These are phyloP conservation scores for Dianthus caryophyllus DNA, from an alignment of 148 eudicot species.

Conservation along the genomic window DNA sequence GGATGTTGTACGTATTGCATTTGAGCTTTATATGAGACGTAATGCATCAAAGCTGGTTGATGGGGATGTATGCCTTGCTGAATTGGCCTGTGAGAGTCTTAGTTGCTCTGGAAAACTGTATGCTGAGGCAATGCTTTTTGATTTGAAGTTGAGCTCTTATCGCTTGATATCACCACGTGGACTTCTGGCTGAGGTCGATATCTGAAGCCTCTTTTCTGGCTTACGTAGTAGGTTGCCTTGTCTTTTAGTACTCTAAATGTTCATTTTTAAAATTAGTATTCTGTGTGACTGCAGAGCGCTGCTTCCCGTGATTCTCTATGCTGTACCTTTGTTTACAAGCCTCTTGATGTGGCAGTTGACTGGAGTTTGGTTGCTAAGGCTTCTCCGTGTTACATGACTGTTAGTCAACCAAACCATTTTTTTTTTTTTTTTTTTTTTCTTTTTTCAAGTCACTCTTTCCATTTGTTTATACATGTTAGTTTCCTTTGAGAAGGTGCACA, in stretches of 20 bases:
- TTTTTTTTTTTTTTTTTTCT: background rate
- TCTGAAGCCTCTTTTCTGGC: slow-evolving; percentile 10
- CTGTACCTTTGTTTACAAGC: slow-evolving; percentile 79
- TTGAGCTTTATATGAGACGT: slow-evolving; percentile 92
- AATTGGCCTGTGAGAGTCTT: slow-evolving; percentile 83
- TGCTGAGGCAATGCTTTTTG: slow-evolving; percentile 73
- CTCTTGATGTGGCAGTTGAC: slow-evolving; percentile 76
- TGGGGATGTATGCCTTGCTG: slow-evolving; percentile 60
- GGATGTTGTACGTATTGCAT: slow-evolving; percentile 52
- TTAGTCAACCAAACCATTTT: slow-evolving; percentile 31
- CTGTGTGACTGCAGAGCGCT: slow-evolving; percentile 62
- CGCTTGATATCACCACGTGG: slow-evolving; percentile 82
- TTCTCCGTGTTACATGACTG: slow-evolving; percentile 95
- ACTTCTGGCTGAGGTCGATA: slow-evolving; percentile 76
- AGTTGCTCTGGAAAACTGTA: slow-evolving; percentile 70
- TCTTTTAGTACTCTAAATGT: too few relatives aligned
- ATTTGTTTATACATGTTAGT: slow-evolving; percentile 10
- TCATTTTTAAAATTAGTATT: background rate
- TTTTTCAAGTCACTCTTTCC: too few relatives aligned
- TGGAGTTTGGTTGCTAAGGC: slow-evolving; percentile 97
- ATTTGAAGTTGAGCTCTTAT: slow-evolving; percentile 89
- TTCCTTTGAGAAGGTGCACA: background rate
- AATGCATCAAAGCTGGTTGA: slow-evolving; percentile 87
- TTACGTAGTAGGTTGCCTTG: background rate
- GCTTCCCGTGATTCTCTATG: slow-evolving; percentile 68